phyloP scores from a whole-genome alignment of 345 rosid genomes.

The Corymbia maculata region DNA sequence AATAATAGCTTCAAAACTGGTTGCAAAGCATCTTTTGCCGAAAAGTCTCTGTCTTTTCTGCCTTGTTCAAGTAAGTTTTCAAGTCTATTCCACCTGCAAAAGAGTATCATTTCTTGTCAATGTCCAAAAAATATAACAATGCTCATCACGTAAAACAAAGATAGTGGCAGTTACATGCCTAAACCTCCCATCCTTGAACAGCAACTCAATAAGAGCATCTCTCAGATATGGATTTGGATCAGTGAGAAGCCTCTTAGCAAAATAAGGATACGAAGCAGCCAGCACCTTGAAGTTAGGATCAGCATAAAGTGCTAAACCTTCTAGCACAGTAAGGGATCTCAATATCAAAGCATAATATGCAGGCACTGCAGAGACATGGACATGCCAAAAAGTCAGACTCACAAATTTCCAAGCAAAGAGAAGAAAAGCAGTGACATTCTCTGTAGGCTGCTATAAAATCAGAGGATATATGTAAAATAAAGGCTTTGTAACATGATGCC shows the following conservation, averaged over 20 bases:
- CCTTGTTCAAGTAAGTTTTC: conserved; percentile 94
- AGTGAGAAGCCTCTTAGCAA: conserved; percentile 98
- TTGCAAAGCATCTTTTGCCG: conserved; percentile 88
- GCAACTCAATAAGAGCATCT: conserved; percentile 96
- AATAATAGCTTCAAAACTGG: conserved; percentile 86
- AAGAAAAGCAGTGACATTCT: neutral
- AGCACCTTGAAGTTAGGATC: conserved; percentile 95
- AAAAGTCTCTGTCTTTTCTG: conserved; percentile 85
- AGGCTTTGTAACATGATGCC: neutral
- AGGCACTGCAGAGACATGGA: conserved; percentile 55
- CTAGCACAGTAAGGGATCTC: conserved; percentile 95
- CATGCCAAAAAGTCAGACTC: conserved; percentile 3
- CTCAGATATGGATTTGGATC: conserved; percentile 96
- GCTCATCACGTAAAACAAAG: neutral
- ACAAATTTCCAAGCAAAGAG: neutral
- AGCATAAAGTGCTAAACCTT: conserved; percentile 92
- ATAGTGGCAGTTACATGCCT: conserved; percentile 35
- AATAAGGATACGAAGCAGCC: conserved; percentile 98
- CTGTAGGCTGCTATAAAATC: neutral
- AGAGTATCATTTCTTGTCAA: neutral
- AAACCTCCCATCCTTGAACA: conserved; percentile 88
- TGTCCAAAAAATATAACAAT: neutral
- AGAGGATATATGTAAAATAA: neutral
- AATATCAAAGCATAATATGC: conserved; percentile 90
- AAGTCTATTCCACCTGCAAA: conserved; percentile 88